Percentiles rank a stretch among this genome's conserved stretches.
phyloP scores from a whole-genome alignment of 2,329 filamentous ascomycete genomes.

The Cladosporium sp. region DNA sequence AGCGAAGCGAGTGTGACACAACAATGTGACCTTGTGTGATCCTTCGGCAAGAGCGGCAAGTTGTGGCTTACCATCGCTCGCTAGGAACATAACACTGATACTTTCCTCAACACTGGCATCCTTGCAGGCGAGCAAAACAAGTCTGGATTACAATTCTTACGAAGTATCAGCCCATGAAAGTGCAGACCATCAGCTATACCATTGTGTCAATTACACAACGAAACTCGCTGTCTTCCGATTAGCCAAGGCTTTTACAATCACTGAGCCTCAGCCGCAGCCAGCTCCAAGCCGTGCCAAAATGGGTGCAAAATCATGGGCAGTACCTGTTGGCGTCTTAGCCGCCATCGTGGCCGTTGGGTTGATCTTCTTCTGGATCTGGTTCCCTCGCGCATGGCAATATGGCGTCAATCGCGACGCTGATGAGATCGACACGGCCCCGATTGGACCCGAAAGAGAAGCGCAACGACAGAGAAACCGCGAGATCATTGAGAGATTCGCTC shows the following conservation, averaged over 20 bases:
- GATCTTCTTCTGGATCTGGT: slow-evolving; percentile 26
- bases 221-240: not conserved
- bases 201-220: not conserved
- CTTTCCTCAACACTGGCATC: not conserved
- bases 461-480: slow-evolving; percentile 15
- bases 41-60: not conserved
- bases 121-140: not conserved
- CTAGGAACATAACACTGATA: not conserved
- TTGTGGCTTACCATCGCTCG: not conserved
- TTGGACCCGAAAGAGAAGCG: slow-evolving; percentile 11
- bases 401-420: slow-evolving; percentile 19
- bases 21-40: not conserved
- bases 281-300: slow-evolving; percentile 10
- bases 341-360: slow-evolving; percentile 19
- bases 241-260: not conserved
- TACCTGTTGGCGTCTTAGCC: slow-evolving; percentile 24
- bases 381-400: slow-evolving; percentile 21
- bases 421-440: slow-evolving; percentile 2
- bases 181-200: not conserved
- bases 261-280: not conserved
- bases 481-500: slow-evolving; percentile 16
- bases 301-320: slow-evolving; percentile 18
- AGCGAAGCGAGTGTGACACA: not conserved
- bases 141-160: not conserved
- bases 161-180: not conserved